phyloP scores from a whole-genome alignment of 1,284 basidiomycete species.

The Ceratobasidium sp. region DNA sequence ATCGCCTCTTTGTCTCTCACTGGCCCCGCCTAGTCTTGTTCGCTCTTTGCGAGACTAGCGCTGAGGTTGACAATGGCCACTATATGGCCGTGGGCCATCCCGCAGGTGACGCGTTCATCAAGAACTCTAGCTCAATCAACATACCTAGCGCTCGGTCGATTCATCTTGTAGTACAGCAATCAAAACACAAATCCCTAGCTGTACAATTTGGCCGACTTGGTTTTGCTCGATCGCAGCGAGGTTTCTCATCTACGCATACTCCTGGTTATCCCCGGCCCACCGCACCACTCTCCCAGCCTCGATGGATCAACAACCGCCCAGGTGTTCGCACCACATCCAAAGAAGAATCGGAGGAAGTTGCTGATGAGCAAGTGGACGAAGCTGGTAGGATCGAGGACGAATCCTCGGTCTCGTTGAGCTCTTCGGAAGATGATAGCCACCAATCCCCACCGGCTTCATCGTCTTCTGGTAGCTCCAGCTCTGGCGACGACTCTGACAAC shows the following conservation, averaged over 20 bases:
- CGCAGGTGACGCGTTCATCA: conserved; percentile 32
- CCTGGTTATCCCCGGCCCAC: conserved; percentile 42
- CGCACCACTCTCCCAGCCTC: conserved; percentile 44
- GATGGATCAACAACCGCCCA: conserved; percentile 46
- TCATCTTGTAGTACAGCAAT: background rate
- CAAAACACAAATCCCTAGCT: background rate
- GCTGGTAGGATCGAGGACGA: conserved; percentile 14
- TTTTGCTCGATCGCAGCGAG: background rate
- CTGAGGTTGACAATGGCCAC: conserved; percentile 20
- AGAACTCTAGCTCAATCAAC: background rate
- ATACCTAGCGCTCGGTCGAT: conserved; percentile 2
- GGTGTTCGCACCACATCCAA: conserved; percentile 3
- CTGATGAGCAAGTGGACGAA: conserved; percentile 24
- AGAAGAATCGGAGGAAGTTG: conserved; percentile 14
- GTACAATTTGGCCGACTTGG: background rate
- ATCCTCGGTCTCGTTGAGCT: conserved; percentile 8
- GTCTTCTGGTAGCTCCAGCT: conserved; percentile 36
- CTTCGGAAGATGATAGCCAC: conserved; percentile 36
- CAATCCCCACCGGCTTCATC: conserved; percentile 39
- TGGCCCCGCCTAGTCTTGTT: background rate
- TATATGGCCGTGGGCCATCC: conserved; percentile 25
- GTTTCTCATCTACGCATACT: conserved; percentile 25
- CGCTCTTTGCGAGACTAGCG: background rate
- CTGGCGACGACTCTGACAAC: conserved; percentile 22
- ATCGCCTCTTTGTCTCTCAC: background rate